Percentiles rank a stretch among this genome's conserved stretches.
Conservation (phyloP, 768 basidiomycete species). For the Russula brevipes region DNA sequence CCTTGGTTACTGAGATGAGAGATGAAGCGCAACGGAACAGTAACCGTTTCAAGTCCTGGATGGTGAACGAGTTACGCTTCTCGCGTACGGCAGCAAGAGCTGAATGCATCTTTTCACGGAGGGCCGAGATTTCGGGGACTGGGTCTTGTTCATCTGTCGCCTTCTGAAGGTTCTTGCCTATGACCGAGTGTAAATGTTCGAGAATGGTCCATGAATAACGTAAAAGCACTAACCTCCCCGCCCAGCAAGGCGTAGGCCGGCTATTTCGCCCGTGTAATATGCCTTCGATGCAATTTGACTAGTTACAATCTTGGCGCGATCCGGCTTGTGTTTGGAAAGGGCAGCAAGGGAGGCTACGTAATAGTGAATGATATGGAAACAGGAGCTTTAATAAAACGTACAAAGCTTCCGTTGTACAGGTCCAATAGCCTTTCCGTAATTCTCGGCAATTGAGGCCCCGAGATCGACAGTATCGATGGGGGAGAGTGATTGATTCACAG, state of each 20-base stretch:
- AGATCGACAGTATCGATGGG: constrained; percentile 79
- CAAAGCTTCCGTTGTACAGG: constrained; percentile 71
- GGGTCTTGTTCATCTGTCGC: constrained; percentile 57
- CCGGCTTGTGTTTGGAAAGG: constrained; percentile 62
- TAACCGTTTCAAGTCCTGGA: constrained; percentile 79
- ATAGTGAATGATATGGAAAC: neutral
- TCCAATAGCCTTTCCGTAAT: constrained; percentile 77
- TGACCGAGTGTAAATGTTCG: neutral
- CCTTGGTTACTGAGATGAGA: constrained; percentile 65
- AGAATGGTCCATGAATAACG: too few relatives aligned
- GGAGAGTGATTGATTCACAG: constrained; percentile 61
- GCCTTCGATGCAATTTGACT: constrained; percentile 87
- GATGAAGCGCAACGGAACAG: constrained; percentile 84
- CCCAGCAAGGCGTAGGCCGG: constrained; percentile 69
- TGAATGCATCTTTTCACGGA: constrained; percentile 62
- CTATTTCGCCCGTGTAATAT: constrained; percentile 85
- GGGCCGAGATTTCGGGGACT: constrained; percentile 52
- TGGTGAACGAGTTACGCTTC: constrained; percentile 69
- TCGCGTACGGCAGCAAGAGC: constrained; percentile 65
- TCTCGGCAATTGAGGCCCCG: constrained; percentile 84
- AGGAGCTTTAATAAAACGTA: constrained; percentile 35
- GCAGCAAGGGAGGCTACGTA: constrained; percentile 48
- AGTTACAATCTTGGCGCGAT: constrained; percentile 74
- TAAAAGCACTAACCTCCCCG: constrained; percentile 47
- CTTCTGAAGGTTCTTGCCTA: constrained; percentile 60